Evolutionary conservation across 1,284 basidiomycete species (phyloP), one percentile per base, ranked within the genome.

Genomic region (Sporisorium iseilematis-ciliati): DNA sequence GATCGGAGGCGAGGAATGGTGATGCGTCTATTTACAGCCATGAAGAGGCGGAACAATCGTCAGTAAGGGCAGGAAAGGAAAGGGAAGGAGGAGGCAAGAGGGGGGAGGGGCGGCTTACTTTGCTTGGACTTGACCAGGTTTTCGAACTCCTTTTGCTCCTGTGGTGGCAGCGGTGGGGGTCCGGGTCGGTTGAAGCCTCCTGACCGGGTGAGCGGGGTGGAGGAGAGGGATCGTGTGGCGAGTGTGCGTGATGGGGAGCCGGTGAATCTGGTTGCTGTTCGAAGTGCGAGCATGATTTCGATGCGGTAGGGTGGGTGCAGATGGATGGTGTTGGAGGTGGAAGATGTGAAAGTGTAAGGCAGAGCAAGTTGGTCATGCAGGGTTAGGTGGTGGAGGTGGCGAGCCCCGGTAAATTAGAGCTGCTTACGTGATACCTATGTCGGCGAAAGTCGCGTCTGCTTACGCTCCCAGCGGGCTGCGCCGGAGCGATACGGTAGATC

Each of bases 71-170:
- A 11, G 10, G 18, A 16, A 26, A 18, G 4, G 6, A 2, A 2
- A 7, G 25, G 41, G n/a, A 18, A 38, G 18, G 2, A 38, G 33
- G 16, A 10, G 10, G 21, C 7, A 46, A 8, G 26, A 43, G 21
- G 48, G 55, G 45, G 3, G 25, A 16, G 18, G 43, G 26, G 31
- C 3, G 11, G 73, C 83, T 45, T 63, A 84, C 79, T 79, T 33
- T 77, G 71, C 31, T 82, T 82, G 49, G 86, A 75, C 45, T 85
- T 83, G 54, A 85, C 76, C 0, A 85, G 67, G 18, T 63, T 62
- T 45, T 87, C 86, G 48, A 87, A 87, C 67, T 87, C 86, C 38
- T 78, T 75, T 64, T 87, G 87, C 18, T 87, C 82, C 42, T 85
- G 72, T 11, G 82, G 65, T 2, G 86, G 85, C 2, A 87, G 72